Base-by-base conservation (phyloP, 371 early-diverging fungal species). In the Mortierella sp. region DNA sequence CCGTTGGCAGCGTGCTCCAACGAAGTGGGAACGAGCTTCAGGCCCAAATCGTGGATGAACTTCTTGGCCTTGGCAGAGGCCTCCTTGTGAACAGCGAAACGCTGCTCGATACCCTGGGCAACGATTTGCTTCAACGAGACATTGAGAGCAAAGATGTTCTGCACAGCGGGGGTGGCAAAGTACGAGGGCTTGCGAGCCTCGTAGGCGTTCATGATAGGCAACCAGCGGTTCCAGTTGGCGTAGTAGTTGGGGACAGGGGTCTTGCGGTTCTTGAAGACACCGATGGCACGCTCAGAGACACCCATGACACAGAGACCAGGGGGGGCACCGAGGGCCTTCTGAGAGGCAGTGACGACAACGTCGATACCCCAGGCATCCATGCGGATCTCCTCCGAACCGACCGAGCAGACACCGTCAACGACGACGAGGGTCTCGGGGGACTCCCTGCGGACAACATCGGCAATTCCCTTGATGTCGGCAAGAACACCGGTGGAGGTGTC, bases 131-230 rank as follows among this genome's bases (percentile, higher is more conserved):
- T 92, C 79, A 99, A 93, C 71, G 96, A 94, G 32, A 93, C 91
- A 85, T 97, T 91, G 63, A 99, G 95, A 49, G 98, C 98, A 88
- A 95, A 92, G 88, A 99, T 93, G 76, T 96, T 92, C 91, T 98
- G 98, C 65, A 99, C 99, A 70, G 98, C 95, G 21, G 99, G 99
- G n/a, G 99, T 99, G 76, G 97, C 98, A 91, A 98, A 99, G 91
- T 99, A 99, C 70, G 93, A 92, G 44, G 97, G 95, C 82, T 96
- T 94, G 82, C 98, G 95, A 11, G 95, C 92, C 90, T 98, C 98
- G 87, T 98, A 99, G 29, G 97, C 95, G 76, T 95, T 88, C 98
- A 98, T 98, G 88, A 99, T 93, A 27, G 98, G 97, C 83, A 96
- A 89, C 97, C 97, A 97, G 79, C 95, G 95, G 84, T 87, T 90